Evolutionary conservation across 2,329 filamentous ascomycete genomes (phyloP).

Genomic region (Pezicula carpinea): DNA sequence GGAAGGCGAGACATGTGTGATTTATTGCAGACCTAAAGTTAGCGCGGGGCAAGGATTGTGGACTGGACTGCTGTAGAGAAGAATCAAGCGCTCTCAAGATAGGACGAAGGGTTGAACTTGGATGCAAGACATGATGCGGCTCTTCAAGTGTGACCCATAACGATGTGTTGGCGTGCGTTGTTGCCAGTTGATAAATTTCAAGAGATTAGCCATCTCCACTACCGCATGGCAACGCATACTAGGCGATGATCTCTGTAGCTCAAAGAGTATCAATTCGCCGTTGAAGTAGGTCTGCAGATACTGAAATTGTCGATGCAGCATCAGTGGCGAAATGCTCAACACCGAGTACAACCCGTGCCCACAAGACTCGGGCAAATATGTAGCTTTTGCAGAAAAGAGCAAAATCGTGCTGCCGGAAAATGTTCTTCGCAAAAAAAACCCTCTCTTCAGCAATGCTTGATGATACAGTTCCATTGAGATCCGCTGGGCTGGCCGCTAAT

Average conservation of each 20-base stretch:
- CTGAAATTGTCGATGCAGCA: slow-evolving; percentile 26
- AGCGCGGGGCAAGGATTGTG: slow-evolving; percentile 29
- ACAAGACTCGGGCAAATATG: slow-evolving; percentile 22
- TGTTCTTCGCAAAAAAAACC: slow-evolving; percentile 3
- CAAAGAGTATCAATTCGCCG: slow-evolving; percentile 26
- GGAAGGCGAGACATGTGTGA: slow-evolving; percentile 57
- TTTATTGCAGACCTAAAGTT: slow-evolving; percentile 49
- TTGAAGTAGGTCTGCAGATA: slow-evolving; percentile 27
- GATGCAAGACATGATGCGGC: slow-evolving; percentile 49
- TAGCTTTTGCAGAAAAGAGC: slow-evolving; percentile 16
- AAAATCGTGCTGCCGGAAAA: not conserved
- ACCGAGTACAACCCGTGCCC: slow-evolving; percentile 10
- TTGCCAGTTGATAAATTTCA: slow-evolving; percentile 72
- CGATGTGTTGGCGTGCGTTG: slow-evolving; percentile 89
- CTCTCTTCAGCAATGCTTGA: slow-evolving; percentile 6
- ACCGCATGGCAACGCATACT: slow-evolving; percentile 37
- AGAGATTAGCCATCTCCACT: slow-evolving; percentile 61
- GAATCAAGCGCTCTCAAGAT: slow-evolving; percentile 29
- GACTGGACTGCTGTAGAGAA: slow-evolving; percentile 23
- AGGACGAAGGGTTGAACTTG: slow-evolving; percentile 32
- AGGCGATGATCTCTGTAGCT: slow-evolving; percentile 29
- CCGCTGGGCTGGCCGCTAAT: slow-evolving; percentile 28
- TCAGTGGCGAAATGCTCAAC: slow-evolving; percentile 28
- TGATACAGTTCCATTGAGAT: slow-evolving; percentile 18
- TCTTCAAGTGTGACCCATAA: slow-evolving; percentile 62